Evolutionary conservation across 2,329 filamentous ascomycete genomes (phyloP).

Genomic region (Aaosphaeria pasadenensis): DNA sequence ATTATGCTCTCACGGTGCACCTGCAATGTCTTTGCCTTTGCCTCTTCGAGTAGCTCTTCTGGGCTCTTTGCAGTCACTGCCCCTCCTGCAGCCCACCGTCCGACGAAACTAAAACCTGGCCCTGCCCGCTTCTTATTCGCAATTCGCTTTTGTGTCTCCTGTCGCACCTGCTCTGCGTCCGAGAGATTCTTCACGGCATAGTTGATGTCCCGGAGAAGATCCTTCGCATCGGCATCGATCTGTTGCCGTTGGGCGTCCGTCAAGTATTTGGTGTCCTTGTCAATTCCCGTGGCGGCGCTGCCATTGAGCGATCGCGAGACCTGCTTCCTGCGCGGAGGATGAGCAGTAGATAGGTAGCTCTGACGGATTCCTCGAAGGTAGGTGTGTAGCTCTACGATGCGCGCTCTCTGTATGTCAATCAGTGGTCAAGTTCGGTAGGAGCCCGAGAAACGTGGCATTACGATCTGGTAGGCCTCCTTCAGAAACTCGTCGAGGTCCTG

Average conservation of each 20-base stretch:
- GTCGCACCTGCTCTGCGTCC: slow-evolving; percentile 77
- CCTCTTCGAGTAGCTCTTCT: slow-evolving; percentile 73
- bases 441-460: slow-evolving; percentile 44
- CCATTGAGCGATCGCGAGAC: slow-evolving; percentile 37
- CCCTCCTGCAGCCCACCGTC: slow-evolving; percentile 63
- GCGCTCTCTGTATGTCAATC: slow-evolving; percentile 63
- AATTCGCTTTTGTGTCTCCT: slow-evolving; percentile 69
- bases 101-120: slow-evolving; percentile 62
- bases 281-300: slow-evolving; percentile 30
- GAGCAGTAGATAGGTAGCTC: slow-evolving; percentile 82
- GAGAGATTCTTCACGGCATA: slow-evolving; percentile 75
- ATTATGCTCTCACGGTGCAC: slow-evolving; percentile 78
- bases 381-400: slow-evolving; percentile 74
- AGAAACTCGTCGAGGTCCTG: slow-evolving; percentile 74
- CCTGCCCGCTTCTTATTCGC: slow-evolving; percentile 67
- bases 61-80: slow-evolving; percentile 52
- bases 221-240: slow-evolving; percentile 83
- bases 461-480: slow-evolving; percentile 91
- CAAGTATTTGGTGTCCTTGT: slow-evolving; percentile 56
- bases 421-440: slow-evolving; percentile 17
- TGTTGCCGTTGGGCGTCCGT: slow-evolving; percentile 81
- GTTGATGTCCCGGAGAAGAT: slow-evolving; percentile 81
- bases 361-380: slow-evolving; percentile 83
- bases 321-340: slow-evolving; percentile 55
- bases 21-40: slow-evolving; percentile 61